A percentile compares a stretch with the other conserved stretches of the same genome.
phyloP scores from a whole-genome alignment of 2,329 filamentous ascomycete species.

The Teratosphaeriaceae sp. region DNA sequence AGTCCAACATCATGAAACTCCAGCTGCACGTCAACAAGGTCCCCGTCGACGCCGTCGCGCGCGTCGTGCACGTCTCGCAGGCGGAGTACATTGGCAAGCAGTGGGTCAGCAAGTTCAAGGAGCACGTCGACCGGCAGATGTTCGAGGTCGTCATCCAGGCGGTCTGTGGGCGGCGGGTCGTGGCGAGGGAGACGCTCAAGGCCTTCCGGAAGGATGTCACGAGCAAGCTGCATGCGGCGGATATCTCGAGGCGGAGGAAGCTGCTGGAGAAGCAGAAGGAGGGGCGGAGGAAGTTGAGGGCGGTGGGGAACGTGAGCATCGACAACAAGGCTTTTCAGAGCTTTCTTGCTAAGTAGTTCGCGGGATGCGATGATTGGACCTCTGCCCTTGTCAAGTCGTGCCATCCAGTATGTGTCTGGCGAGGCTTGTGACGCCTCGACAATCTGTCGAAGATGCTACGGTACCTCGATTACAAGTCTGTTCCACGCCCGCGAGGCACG shows the following conservation, averaged over 20 bases:
- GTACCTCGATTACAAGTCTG: no score
- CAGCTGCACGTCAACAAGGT: conserved; percentile 90
- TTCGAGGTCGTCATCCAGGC: conserved; percentile 97
- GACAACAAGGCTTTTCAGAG: conserved; percentile 93
- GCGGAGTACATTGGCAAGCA: conserved; percentile 70
- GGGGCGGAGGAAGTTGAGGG: conserved; percentile 77
- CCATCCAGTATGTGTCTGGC: no score
- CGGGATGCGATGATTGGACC: no score
- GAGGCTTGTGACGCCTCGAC: no score
- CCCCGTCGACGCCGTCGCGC: conserved; percentile 89
- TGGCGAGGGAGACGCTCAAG: conserved; percentile 92
- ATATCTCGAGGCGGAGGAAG: conserved; percentile 76
- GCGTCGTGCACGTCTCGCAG: conserved; percentile 78
- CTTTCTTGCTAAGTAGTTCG: conserved; percentile 73
- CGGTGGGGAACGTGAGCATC: conserved; percentile 85
- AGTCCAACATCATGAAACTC: conserved; percentile 76
- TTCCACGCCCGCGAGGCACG: no score
- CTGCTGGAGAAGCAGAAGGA: conserved; percentile 95
- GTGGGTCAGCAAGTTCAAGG: conserved; percentile 95
- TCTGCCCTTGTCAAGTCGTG: no score
- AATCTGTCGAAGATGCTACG: no score
- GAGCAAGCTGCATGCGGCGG: conserved; percentile 85
- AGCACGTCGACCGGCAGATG: conserved; percentile 94
- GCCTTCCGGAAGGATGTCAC: conserved; percentile 94
- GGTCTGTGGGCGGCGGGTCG: conserved; percentile 69